Evolutionary conservation across 148 eudicot species (phyloP), one percentile per base, ranked within the genome.

Genomic region (Vaccinium corymbosum): DNA sequence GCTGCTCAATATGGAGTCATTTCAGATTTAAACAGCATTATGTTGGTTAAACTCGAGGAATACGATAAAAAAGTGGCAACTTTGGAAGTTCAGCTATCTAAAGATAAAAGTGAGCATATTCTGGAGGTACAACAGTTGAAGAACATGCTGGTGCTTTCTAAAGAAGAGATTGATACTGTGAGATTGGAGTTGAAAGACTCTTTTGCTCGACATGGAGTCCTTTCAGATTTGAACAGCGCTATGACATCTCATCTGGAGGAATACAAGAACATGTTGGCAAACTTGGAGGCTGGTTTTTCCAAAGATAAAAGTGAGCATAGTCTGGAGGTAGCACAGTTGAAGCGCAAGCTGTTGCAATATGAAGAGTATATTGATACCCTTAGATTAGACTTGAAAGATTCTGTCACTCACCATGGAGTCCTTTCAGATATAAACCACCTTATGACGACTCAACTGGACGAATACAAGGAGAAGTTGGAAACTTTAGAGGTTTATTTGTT

Each of bases 121-220:
- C n/a, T 53, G 70, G 84, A 82, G 85, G 51, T 85, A 38, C 78
- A 82, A 48, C 80, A 78, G 62, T 80, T 79, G 59, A 76, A 83
- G 22, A 35, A 80, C 22, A 74, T n/a, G 53, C 29, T 87, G 55
- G 70, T 35, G 4, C 83, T 80, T 82, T 83, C 80, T 13, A 74
- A 82, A 59, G 86, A 87, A 75, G 97, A 94, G 86, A 90, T 87
- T 83, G 88, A 91, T 42, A 84, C 83, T 32, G 53, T 92, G 61
- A 90, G 86, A 88, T 89, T 89, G 38, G 87, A 93, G 76, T 84
- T 90, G 57, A 90, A 91, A 85, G 85, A 82, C 49, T 86, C 84
- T 85, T 57, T 51, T 42, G 83, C 90, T 83, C 89, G 87, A 82
- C 90, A 89, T 46, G 85, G 70, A 85, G 85, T 81, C 81, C 88